Conservation (phyloP, 2,329 filamentous ascomycete species). For the Ophiocordyceps sinensis region DNA sequence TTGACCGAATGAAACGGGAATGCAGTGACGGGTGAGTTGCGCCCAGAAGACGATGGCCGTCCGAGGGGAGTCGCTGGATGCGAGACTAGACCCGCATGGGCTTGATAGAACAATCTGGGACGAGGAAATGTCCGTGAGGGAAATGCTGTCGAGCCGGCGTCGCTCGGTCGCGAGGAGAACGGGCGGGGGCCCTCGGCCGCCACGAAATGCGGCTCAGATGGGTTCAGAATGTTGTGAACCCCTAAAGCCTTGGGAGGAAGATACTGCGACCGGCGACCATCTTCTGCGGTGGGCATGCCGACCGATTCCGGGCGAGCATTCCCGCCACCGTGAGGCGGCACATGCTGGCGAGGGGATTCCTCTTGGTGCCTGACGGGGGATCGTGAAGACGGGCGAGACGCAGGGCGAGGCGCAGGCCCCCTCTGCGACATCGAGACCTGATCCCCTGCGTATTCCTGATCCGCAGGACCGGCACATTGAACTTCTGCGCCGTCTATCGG, state of each 20-base stretch:
- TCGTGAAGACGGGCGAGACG: constrained; percentile 33
- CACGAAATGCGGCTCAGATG: constrained; percentile 14
- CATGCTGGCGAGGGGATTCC: constrained; percentile 10
- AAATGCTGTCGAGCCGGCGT: constrained; percentile 7
- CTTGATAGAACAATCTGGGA: constrained; percentile 10
- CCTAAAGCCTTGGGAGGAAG: constrained; percentile 14
- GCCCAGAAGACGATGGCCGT: constrained; percentile 15
- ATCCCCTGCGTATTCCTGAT: constrained; percentile 38
- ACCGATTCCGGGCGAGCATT: constrained; percentile 10
- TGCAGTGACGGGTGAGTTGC: constrained; percentile 15
- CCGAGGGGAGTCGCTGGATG: constrained; percentile 16
- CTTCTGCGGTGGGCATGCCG: constrained; percentile 9
- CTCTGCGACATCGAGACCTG: constrained; percentile 51
- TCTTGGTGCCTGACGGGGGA: constrained; percentile 24
- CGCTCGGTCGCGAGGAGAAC: constrained; percentile 1
- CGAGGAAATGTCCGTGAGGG: constrained; percentile 8
- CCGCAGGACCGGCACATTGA: constrained; percentile 44
- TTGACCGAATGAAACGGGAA: constrained; percentile 17
- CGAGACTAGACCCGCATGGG: constrained; percentile 16
- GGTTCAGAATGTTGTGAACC: constrained; percentile 24
- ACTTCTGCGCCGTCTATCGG: constrained; percentile 13
- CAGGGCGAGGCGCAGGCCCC: constrained; percentile 40
- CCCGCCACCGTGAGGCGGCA: constrained; percentile 7
- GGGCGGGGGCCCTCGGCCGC: constrained; percentile 6
- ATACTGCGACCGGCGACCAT: constrained; percentile 10